Base-by-base conservation (phyloP, 768 basidiomycete genomes). In the Filobasidium floriforme region DNA sequence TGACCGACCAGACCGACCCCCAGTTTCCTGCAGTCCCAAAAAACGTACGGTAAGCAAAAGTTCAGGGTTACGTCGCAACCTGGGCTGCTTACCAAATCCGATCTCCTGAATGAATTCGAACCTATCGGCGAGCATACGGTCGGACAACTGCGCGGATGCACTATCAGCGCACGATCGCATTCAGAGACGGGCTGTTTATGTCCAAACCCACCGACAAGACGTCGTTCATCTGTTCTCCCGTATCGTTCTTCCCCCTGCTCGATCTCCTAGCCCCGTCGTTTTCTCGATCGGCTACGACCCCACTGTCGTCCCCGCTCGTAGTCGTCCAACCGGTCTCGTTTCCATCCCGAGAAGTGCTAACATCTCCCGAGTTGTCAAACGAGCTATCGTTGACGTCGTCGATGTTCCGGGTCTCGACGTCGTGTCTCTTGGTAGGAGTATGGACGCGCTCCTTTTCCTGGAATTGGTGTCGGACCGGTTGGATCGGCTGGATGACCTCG, bases 1-100 rank as follows among this genome's bases (percentile, higher is more conserved):
- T 71, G 59, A 70, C 71, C 22, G 67, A 54, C 75, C 75, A 78
- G 3, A 78, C 76, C 43, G 69, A 68, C 1, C 76, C 76, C 76
- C 76, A 78, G 65, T 78, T 78, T 11, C 68, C 68, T 69, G 44
- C 5, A 7, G 6, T 12, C 43, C 19, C 4, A 28, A 55, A 1
- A n/a, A 37, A 37, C n/a, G 55, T 6, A 15, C 18, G 46, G 14
- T 49, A 22, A 49, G 46, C 46, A 18, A 14, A 5, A 22, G 15
- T 3, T 49, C 15, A 49, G 46, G 46, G 22, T 12, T 15, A 37
- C 32, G 5, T 18, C 12, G 14, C 5, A 12, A 49, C 2, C 4
- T 15, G 5, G 5, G 14, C 46, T 49, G 15, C 68, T 62, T 32
- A 69, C 76, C 76, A 57, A 75, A 75, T 14, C 76, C 76, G n/a